A percentile compares a stretch with the other conserved stretches of the same genome.
Conservation (phyloP, 2,329 filamentous ascomycete species). For the Anisogramma anomala region DNA sequence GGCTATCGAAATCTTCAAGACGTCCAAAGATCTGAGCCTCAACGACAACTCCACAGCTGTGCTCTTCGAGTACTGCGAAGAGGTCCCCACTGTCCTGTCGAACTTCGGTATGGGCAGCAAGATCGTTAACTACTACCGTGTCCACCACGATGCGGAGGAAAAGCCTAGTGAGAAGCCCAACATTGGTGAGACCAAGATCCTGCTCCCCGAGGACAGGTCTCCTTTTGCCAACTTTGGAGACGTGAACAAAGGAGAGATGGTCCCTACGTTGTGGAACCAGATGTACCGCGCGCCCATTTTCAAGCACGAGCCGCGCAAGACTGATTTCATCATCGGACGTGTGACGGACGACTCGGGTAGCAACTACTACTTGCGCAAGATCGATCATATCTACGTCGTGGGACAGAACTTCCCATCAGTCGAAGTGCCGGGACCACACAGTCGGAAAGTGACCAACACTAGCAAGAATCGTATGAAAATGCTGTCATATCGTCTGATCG, state of each 20-base stretch:
- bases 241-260: slow-evolving; percentile 80
- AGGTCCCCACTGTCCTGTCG: slow-evolving; percentile 80
- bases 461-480: slow-evolving; percentile 95
- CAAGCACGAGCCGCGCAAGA: slow-evolving; percentile 64
- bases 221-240: slow-evolving; percentile 93
- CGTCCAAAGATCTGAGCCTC: slow-evolving; percentile 71
- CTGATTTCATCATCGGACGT: slow-evolving; percentile 79
- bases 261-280: slow-evolving; percentile 82
- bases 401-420: slow-evolving; percentile 88
- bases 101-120: slow-evolving; percentile 97
- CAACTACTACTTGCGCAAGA: slow-evolving; percentile 72
- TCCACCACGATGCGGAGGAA: slow-evolving; percentile 62
- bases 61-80: slow-evolving; percentile 91
- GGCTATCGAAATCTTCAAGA: slow-evolving; percentile 65
- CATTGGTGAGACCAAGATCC: slow-evolving; percentile 76
- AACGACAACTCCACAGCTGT: slow-evolving; percentile 81
- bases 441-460: slow-evolving; percentile 90
- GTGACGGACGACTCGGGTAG: slow-evolving; percentile 68
- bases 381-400: slow-evolving; percentile 83
- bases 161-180: slow-evolving; percentile 66
- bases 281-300: slow-evolving; percentile 95
- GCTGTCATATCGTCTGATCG: slow-evolving; percentile 81
- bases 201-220: slow-evolving; percentile 88
- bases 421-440: slow-evolving; percentile 87
- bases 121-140: slow-evolving; percentile 91